Conservation (phyloP, 169 alveolate genomes). For the Plasmodium billcollinsi region DNA sequence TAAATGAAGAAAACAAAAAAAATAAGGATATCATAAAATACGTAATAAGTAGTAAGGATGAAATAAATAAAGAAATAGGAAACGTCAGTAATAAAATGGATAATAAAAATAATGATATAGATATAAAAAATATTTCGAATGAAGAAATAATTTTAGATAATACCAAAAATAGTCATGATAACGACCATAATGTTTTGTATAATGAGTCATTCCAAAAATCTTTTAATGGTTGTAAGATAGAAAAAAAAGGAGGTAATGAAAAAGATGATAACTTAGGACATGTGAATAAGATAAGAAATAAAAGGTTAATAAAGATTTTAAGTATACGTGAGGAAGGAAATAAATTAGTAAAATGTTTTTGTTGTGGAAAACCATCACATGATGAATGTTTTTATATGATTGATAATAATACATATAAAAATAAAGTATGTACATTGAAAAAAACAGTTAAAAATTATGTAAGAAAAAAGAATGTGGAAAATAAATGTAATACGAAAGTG, state of each 20-base stretch:
- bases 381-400: constrained; percentile 50
- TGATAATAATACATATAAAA: constrained; percentile 16
- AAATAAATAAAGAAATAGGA: too few species aligned
- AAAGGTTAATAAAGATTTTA: constrained; percentile 9
- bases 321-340: constrained; percentile 27
- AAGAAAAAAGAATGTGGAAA: constrained; percentile 5
- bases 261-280: not conserved
- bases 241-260: not conserved
- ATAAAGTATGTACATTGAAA: constrained; percentile 2
- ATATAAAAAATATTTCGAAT: too few species aligned
- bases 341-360: constrained; percentile 53
- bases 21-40: too few species aligned
- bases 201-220: too few species aligned
- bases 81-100: too few species aligned
- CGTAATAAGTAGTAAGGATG: too few species aligned
- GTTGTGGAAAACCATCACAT: constrained; percentile 59
- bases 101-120: too few species aligned
- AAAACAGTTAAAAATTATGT: not conserved
- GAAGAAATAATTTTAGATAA: too few species aligned
- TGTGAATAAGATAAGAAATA: not conserved
- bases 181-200: too few species aligned
- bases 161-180: too few species aligned
- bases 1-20: too few species aligned
- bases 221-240: too few species aligned
- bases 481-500: not conserved